Evolutionary conservation across 257 asterid species (phyloP).

Genomic region (Lavandula angustifolia): DNA sequence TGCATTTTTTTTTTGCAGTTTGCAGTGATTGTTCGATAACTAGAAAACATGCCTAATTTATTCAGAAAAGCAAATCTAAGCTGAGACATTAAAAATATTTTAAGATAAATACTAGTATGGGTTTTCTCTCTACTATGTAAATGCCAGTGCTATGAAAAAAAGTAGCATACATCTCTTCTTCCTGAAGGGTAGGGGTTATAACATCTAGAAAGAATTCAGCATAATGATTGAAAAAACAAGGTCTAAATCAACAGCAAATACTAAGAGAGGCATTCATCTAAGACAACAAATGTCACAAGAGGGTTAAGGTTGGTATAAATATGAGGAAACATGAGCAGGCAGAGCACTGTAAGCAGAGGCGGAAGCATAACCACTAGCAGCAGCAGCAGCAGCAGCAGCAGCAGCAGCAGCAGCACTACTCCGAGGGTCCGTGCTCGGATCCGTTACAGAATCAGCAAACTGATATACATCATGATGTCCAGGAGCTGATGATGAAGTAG

Average conservation of each 20-base stretch:
- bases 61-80: too few species aligned
- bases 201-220: background rate
- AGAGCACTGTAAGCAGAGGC: constrained; percentile 6
- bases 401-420: constrained; percentile 38
- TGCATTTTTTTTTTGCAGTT: background rate
- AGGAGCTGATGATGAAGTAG: constrained; percentile 40
- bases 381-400: constrained; percentile 42
- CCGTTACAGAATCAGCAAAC: constrained; percentile 58
- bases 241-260: background rate
- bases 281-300: background rate
- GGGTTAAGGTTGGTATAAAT: constrained; percentile 40
- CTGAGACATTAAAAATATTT: background rate
- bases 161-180: too few species aligned
- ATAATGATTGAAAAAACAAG: too few species aligned
- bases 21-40: background rate
- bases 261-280: background rate
- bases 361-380: constrained; percentile 19
- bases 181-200: background rate
- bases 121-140: too few species aligned
- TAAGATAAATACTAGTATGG: background rate
- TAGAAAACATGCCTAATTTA: too few species aligned
- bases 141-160: too few species aligned
- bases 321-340: constrained; percentile 48
- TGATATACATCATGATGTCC: constrained; percentile 58
- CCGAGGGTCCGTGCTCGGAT: constrained; percentile 32